Evolutionary conservation across 2,329 filamentous ascomycete genomes (phyloP).

Genomic region (Thelonectria olida): DNA sequence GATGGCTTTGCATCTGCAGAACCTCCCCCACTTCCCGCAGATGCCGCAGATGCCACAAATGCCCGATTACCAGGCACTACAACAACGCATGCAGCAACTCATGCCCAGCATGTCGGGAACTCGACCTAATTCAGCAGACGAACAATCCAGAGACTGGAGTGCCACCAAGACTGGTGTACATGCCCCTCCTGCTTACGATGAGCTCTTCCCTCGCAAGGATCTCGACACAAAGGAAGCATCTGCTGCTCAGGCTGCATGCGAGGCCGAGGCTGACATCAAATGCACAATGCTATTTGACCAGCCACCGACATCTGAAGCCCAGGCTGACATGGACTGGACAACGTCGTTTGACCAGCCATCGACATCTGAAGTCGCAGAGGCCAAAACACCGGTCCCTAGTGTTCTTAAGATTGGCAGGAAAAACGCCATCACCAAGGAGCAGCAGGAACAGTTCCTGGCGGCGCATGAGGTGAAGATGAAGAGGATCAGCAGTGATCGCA

Average conservation of each 20-base stretch:
- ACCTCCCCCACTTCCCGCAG: slow-evolving; percentile 62
- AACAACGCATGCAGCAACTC: slow-evolving; percentile 72
- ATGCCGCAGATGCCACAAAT: slow-evolving; percentile 48
- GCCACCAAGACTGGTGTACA: slow-evolving; percentile 60
- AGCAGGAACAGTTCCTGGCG: slow-evolving; percentile 70
- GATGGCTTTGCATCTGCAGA: slow-evolving; percentile 72
- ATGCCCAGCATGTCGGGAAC: slow-evolving; percentile 70
- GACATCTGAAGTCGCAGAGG: slow-evolving; percentile 48
- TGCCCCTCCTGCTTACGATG: slow-evolving; percentile 79
- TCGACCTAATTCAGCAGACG: slow-evolving; percentile 58
- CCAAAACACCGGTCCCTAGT: slow-evolving; percentile 51
- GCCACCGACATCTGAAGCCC: slow-evolving; percentile 44
- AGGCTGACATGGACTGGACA: slow-evolving; percentile 67
- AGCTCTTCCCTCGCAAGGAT: slow-evolving; percentile 72
- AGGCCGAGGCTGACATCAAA: slow-evolving; percentile 67
- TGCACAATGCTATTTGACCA: slow-evolving; percentile 64
- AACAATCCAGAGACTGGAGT: slow-evolving; percentile 70
- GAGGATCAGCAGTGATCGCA: slow-evolving; percentile 69
- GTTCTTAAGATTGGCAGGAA: slow-evolving; percentile 70
- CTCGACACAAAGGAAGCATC: slow-evolving; percentile 66
- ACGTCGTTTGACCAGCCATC: slow-evolving; percentile 58
- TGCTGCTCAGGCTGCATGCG: slow-evolving; percentile 65
- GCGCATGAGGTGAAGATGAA: slow-evolving; percentile 71
- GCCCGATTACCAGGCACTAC: slow-evolving; percentile 75
- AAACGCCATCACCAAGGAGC: slow-evolving; percentile 70